Evolutionary conservation across 179 eudicot genomes (phyloP), one percentile per base, ranked within the genome.

Genomic region (Carnegiea gigantea): DNA sequence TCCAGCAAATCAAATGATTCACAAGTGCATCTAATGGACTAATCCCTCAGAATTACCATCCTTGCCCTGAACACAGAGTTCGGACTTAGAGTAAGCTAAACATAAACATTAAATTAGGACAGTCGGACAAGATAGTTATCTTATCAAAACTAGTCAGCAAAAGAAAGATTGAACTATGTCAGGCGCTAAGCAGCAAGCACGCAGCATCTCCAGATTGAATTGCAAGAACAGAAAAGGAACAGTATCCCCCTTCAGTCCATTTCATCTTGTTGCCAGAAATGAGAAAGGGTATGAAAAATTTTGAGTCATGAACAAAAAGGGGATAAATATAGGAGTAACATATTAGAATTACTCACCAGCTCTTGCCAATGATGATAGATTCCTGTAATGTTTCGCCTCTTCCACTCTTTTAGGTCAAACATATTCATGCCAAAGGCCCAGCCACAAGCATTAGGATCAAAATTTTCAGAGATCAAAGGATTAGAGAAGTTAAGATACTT

Each of bases 371-470:
- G 80, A 87, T 96, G 99, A 87, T 96, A 96, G 51, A 96, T 96
- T 85, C 99, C 98, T 13, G 99, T 96, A 77, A 96, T 96, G 86
- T 96, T 89, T 57, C 90, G 94, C 89, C 85, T 91, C 87, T 86
- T 92, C 99, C 99, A 96, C 84, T 92, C 90, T 80, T 86, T 92
- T 86, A 96, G 79, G 86, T 96, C 99, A 87, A 96, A 96, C 85
- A 96, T 88, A 85, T 96, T 96, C 99, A 96, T 96, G 78, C 99
- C 99, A 89, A 87, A 96, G 57, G 99, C 99, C 99, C 99, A 96
- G 76, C 99, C 99, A 85, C 99, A 96, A 77, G 99, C 92, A 86
- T 87, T 89, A 73, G 99, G 95, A 81, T 93, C 92, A 82, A 96
- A 96, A 78, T 95, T 96, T 8, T 92, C 87, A 75, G 94, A 91